Evolutionary conservation across 2,329 filamentous ascomycete genomes (phyloP), one percentile per base, ranked within the genome.

Genomic region (Penicillium sp.): DNA sequence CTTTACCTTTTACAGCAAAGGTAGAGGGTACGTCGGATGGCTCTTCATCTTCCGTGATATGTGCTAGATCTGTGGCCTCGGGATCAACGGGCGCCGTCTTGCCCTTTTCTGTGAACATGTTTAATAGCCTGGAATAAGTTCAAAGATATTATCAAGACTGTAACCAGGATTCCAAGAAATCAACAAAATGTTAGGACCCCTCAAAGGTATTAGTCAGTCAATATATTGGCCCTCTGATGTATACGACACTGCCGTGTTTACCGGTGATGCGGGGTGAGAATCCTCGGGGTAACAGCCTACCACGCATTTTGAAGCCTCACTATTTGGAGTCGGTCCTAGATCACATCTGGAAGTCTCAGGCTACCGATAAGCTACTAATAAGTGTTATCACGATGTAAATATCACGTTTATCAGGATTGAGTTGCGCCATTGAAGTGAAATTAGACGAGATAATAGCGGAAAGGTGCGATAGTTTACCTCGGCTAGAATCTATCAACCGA

Each of bases 21-120:
- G 16, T 25, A 21, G 53, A 27, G 4, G 7, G 11, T 25, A 21
- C 5, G 33, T 41, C 36, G 2, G 13, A 16, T 4, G 33, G 21
- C 11, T 52, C 34, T 34, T 41, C 25, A 39, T 46, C 23, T 51
- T 29, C n/a, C 4, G 23, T 31, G 21, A 50, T 44, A 19, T 16
- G 53, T 38, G 31, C 53, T 38, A 50, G 8, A 34, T 55, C 53
- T 44, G 47, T 39, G 25, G 39, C 16, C 43, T 56, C 53, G 2
- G 33, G 4, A 13, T 23, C 27, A 21, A 16, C 33, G 10, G 48
- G 48, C 7, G 36, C 13, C 10, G 47, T 51, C 11, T 40, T 21
- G 16, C 21, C n/a, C 31, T 50, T 46, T 21, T 56, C 53, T 4
- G 47, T 38, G 16, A 34, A 27, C 46, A 56, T 56, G 6, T 16